Evolutionary conservation across 2,329 filamentous ascomycete species (phyloP), one percentile per base, ranked within the genome.

Genomic region (Scortechinia acanthostroma): DNA sequence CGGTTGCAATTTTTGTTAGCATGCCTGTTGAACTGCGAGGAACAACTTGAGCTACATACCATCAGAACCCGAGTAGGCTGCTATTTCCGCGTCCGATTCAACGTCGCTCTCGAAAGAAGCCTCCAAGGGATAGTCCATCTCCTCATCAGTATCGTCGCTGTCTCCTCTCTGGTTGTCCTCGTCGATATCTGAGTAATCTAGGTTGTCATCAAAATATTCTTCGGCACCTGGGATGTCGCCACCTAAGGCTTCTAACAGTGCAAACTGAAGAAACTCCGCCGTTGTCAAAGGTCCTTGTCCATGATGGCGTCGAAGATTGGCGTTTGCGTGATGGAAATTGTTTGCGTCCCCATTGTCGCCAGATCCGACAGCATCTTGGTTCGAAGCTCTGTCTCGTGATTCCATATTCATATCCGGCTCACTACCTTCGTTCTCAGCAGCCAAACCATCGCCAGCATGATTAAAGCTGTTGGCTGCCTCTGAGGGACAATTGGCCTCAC

Each of bases 191-290:
- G 22, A 6, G 35, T 45, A 49, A 17, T 52, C 54, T 16, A 45
- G 47, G n/a, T 44, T 44, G 22, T 47, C 46, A 17, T 45, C 48
- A 25, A 50, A 50, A 5, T 50, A 48, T 19, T 53, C 47, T 28
- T 55, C 51, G 5, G 49, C 45, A 20, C 47, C 51, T 21, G 50
- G 46, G 10, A 47, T 46, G 40, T 51, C 49, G 20, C 51, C 51
- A 25, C 55, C 53, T 10, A 55, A 44, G 16, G 54, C 51, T 43
- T 57, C 54, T 3, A 51, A 42, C 4, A 57, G 49, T 14, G 49
- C 52, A 35, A 51, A 48, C 40, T 53, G 54, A 13, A 57, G 48
- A 22, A 55, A 51, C 22, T 55, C 49, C 16, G 52, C 49, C 2
- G 49, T 52, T 21, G 50, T 51, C 42, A 55, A 42, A 1, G 47